Conservation (phyloP, 169 alveolate genomes). For the Plasmodium falciparum region DNA sequence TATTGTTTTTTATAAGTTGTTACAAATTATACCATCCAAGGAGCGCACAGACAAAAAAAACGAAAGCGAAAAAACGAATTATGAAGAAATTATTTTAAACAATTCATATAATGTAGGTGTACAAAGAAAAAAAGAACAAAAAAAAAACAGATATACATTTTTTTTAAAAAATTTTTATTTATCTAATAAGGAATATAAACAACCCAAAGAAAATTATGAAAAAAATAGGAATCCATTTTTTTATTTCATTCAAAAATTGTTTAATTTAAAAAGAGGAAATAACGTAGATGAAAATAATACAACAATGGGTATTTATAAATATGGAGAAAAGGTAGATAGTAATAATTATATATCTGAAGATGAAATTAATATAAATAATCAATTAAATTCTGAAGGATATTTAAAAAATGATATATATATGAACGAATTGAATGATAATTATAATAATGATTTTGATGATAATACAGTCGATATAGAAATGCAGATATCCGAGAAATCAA, state of each 20-base stretch:
- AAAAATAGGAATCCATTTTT: neutral
- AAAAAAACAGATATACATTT: conserved; percentile 15
- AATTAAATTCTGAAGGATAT: neutral
- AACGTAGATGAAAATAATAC: neutral
- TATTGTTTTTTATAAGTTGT: conserved; percentile 27
- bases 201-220: neutral
- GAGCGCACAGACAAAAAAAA: neutral
- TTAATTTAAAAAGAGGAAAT: neutral
- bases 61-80: neutral
- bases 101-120: neutral
- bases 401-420: neutral
- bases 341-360: neutral
- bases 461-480: neutral
- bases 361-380: neutral
- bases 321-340: neutral
- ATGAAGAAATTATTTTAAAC: neutral
- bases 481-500: neutral
- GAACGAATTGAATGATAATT: neutral
- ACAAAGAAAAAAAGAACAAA: neutral
- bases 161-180: conserved; percentile 43
- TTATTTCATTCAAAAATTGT: neutral
- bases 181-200: conserved; percentile 13
- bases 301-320: too few species aligned
- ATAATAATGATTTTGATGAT: neutral
- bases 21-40: neutral